Evolutionary conservation across 306 rosid genomes (phyloP), one percentile per base, ranked within the genome.

Genomic region (Trichosanthes cucumerina): DNA sequence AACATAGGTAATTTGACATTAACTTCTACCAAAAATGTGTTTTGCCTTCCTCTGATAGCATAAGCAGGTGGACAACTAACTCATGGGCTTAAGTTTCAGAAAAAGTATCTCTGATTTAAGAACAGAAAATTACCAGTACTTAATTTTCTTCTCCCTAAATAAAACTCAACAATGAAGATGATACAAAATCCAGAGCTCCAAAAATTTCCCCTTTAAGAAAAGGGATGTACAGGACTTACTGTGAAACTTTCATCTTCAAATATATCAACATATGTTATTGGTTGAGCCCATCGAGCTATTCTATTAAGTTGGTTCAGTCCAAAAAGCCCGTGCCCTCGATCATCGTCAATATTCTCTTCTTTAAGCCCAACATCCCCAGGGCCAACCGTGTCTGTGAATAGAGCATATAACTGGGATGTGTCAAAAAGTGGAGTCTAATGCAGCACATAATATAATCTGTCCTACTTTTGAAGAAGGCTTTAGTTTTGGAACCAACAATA

Each of bases 201-300:
- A 65, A 65, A 18, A 0, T 3, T 65, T 4, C 5, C 53, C 53
- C 14, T 53, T 49, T 16, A 16, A 64, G 52, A 76, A 3, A 78
- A 36, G 5, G 54, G 31, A 52, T 11, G 44, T 65, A 41, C 33
- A 69, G 80, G 81, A 81, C 88, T 81, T 83, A 92, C 97, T 83
- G 97, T 92, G 83, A 95, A 92, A 80, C 82, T 81, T 71, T 88
- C 85, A 71, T 88, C 85, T 81, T 92, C 97, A 72, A 86, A 90
- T 31, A 95, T 57, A 80, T 91, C 91, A 76, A 92, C 33, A 78
- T 85, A 92, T 6, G 96, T 92, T 79, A 95, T 95, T 59, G 98
- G 98, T 79, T 92, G 97, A 82, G 97, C 89, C 97, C 96, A 92
- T 64, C 91, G 88, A 81, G 88, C 86, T 74, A 84, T 86, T 73